phyloP scores from a whole-genome alignment of 345 rosid species.

The Moricandia arvensis region DNA sequence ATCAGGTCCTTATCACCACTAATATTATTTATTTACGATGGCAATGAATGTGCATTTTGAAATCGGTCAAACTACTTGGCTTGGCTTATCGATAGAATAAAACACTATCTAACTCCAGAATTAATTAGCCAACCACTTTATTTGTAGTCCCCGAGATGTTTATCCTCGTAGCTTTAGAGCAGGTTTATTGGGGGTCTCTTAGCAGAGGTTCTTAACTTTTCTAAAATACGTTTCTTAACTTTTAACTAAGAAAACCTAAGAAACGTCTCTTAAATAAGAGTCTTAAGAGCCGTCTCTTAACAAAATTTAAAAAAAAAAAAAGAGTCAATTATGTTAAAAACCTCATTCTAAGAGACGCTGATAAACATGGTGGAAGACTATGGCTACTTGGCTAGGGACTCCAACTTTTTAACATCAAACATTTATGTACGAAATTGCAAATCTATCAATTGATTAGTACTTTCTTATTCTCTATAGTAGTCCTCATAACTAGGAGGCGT shows the following conservation, averaged over 20 bases:
- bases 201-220: too few species aligned
- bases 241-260: too few species aligned
- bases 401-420: neutral
- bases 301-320: too few species aligned
- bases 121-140: conserved; percentile 29
- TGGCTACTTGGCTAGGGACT: neutral
- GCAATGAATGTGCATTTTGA: conserved; percentile 28
- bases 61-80: conserved; percentile 31
- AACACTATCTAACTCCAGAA: conserved; percentile 26
- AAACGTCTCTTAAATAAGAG: too few species aligned
- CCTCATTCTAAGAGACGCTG: too few species aligned
- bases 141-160: conserved; percentile 17
- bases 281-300: too few species aligned
- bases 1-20: too few species aligned
- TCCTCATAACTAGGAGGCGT: neutral
- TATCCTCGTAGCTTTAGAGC: neutral
- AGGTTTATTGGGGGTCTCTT: too few species aligned
- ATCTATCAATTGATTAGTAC: neutral
- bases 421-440: neutral
- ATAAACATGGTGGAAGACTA: neutral
- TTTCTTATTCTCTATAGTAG: neutral
- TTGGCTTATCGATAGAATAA: conserved; percentile 26
- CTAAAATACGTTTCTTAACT: too few species aligned
- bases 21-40: too few species aligned
- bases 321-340: too few species aligned